Evolutionary conservation across 2,329 filamentous ascomycete species (phyloP), one percentile per base, ranked within the genome.

Genomic region (Cephalotrichum gorgonifer): DNA sequence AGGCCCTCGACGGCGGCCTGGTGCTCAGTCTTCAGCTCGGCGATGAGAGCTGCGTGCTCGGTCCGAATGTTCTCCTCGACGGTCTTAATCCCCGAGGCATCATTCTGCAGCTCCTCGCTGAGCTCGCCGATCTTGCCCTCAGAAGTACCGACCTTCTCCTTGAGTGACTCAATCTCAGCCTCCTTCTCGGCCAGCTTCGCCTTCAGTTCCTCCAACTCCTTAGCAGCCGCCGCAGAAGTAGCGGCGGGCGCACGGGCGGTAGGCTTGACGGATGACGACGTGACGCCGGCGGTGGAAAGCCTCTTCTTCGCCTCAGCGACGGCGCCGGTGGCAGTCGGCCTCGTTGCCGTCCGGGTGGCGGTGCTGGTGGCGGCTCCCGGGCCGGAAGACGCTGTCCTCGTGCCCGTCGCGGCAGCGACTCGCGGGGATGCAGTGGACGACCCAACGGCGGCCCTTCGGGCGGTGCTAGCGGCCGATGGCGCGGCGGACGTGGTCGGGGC

Each of bases 171-270:
- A 9, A 83, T 74, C 57, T 81, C 75, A 6, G 70, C 61, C 57
- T 83, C 78, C 53, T 76, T 79, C 28, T 76, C 71, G 4, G 70
- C 67, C 22, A 84, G 67, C 62, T 81, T 81, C 7, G 68, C 62
- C 65, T 79, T 83, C 41, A 84, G 68, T 43, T 78, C 73, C 45
- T 83, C 79, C 3, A 78, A 65, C 56, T 79, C 78, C 63, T 78
- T 81, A 11, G 25, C 60, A 7, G 64, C 55, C 11, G 71, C 67
- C 15, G 68, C 60, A 22, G 70, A 66, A 30, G 68, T 61, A 39
- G 66, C 64, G 17, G 64, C 48, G 8, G 64, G 72, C 6, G 68
- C 15, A 3, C 25, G 27, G 5, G 17, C 20, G 3, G 66, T 53
- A 4, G 69, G 59, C 30, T 67, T 62, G 25, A 64, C 49, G 17